Percentiles rank a stretch among this genome's conserved stretches.
Evolutionary conservation across 176 grass and related monocot genomes (phyloP).

Genomic region (Canna indica): DNA sequence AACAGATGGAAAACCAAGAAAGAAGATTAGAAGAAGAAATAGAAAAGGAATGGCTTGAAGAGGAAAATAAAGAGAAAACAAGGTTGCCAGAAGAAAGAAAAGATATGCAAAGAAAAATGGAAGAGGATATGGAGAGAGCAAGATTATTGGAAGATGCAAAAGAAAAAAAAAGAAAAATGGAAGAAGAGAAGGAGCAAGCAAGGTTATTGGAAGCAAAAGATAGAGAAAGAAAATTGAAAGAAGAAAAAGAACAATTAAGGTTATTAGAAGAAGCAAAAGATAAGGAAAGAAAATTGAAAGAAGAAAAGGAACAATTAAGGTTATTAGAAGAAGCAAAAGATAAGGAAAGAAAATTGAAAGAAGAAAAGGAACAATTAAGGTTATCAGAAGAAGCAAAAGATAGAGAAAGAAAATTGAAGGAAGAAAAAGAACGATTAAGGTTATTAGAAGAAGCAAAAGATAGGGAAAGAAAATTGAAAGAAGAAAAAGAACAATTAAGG

Average conservation of each 20-base stretch:
- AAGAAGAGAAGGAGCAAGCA: conserved; percentile 14
- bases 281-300: not conserved
- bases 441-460: conserved; percentile 39
- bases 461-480: conserved; percentile 36
- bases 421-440: conserved; percentile 16
- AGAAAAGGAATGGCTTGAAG: conserved; percentile 5
- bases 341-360: conserved; percentile 8
- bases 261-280: conserved; percentile 8
- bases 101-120: conserved; percentile 16
- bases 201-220: not conserved
- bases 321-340: not conserved
- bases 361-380: not conserved
- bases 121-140: conserved; percentile 21
- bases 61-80: conserved; percentile 10
- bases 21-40: conserved; percentile 17
- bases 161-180: conserved; percentile 5
- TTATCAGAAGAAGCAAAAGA: conserved; percentile 13
- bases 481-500: conserved; percentile 41
- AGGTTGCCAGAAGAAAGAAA: conserved; percentile 24
- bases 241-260: not conserved
- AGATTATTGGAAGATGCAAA: conserved; percentile 15
- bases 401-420: conserved; percentile 15
- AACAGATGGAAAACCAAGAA: conserved; percentile 5
- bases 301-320: not conserved
- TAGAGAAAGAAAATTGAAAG: not conserved